phyloP scores from a whole-genome alignment of 1,284 basidiomycete species.

The Tremellales sp. region DNA sequence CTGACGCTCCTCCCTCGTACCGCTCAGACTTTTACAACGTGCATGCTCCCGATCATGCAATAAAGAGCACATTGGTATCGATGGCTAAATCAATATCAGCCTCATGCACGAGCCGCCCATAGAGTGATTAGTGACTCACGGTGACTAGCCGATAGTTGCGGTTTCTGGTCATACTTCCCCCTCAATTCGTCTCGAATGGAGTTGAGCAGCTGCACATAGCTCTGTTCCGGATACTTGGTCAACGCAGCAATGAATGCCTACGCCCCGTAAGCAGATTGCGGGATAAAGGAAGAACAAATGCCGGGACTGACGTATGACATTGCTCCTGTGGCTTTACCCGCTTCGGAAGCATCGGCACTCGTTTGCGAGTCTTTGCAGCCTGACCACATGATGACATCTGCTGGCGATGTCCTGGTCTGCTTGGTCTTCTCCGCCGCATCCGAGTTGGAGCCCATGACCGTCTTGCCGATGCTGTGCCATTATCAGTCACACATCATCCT shows the following conservation, averaged over 20 bases:
- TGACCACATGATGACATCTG: constrained; percentile 67
- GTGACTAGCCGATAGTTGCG: constrained; percentile 56
- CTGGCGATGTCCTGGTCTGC: constrained; percentile 63
- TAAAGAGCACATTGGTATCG: constrained; percentile 33
- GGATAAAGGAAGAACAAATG: neutral
- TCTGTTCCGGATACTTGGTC: constrained; percentile 63
- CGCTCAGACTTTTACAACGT: too few species aligned
- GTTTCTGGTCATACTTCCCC: constrained; percentile 78
- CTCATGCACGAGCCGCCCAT: neutral
- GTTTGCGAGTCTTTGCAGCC: constrained; percentile 93
- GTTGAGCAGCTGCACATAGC: constrained; percentile 71
- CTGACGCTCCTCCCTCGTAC: too few species aligned
- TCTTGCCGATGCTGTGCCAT: constrained; percentile 24
- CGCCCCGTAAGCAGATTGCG: constrained; percentile 10
- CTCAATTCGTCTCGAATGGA: constrained; percentile 57
- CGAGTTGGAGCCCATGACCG: constrained; percentile 27
- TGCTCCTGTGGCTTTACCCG: constrained; percentile 77
- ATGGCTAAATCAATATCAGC: constrained; percentile 16
- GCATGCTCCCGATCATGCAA: too few species aligned
- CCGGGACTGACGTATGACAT: constrained; percentile 55
- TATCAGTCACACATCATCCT: neutral
- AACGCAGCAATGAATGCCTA: constrained; percentile 71
- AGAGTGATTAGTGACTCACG: constrained; percentile 25
- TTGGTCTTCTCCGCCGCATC: constrained; percentile 27
- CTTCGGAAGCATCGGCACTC: constrained; percentile 73